Base-by-base conservation (phyloP, 1,139 yeast genomes). In the Lodderomyces orthopsilosis region DNA sequence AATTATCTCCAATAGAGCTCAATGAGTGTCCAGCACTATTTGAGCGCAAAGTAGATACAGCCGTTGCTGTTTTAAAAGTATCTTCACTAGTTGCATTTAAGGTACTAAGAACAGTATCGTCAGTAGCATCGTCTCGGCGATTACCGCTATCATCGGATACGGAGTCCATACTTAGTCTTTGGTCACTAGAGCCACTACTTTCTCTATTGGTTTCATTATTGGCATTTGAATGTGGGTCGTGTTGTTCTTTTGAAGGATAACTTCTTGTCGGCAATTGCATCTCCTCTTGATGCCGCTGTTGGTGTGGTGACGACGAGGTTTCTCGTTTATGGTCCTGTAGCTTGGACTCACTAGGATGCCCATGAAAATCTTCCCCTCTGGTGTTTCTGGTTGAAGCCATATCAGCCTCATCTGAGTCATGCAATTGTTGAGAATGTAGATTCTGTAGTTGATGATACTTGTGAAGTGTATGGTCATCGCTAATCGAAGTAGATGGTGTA, bases 401-500 rank as follows among this genome's bases (percentile, higher is more conserved):
- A 12, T 18, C 17, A 4, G 26, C 6, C 19, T 34, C 28, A 22
- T 23, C 18, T 22, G 28, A 22, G 19, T 22, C 19, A 12, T 18
- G 6, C 12, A 7, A 15, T 13, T 14, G 12, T 19, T 19, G 41
- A 8, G 13, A 3, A 10, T 21, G 30, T 13, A 12, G 19, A 17
- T 30, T 14, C 21, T 30, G 41, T 13, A n/a, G 30, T 12, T 32
- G 41, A 13, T 21, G 27, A n/a, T 19, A 21, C 10, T 23, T 22
- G 10, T 22, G 28, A 6, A 23, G 41, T 2, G 8, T 2, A 10
- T 44, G 40, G 12, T 48, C 51, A 22, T 48, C 51, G 40, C 38
- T 44, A 13, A 48, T 46, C 10, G 51, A 44, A 19, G 51, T 48
- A 4, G 51, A 44, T 18, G 51, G 51, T 2, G 51, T 48, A 38